These are phyloP conservation scores for Malus sieversii DNA, from an alignment of 306 rosid genomes.

Conservation along the genomic window DNA sequence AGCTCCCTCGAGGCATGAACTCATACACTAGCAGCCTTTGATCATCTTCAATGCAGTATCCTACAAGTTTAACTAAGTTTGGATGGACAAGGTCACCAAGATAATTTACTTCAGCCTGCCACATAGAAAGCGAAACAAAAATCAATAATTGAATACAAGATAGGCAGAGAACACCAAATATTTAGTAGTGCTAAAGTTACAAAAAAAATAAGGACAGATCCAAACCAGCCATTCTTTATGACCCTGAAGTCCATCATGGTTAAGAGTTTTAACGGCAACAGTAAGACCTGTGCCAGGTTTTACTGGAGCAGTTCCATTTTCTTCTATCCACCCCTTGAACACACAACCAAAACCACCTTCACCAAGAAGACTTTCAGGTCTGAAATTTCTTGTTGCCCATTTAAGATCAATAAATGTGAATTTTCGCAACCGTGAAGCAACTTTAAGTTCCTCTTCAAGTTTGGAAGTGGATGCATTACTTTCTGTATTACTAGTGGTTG, in stretches of 20 bases:
- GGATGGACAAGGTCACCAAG: slow-evolving; percentile 90
- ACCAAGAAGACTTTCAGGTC: slow-evolving; percentile 99
- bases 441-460: slow-evolving; percentile 90
- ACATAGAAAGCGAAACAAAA: slow-evolving; percentile 22
- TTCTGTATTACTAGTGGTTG: slow-evolving; percentile 82
- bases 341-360: slow-evolving; percentile 99
- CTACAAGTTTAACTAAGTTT: slow-evolving; percentile 86
- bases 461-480: slow-evolving; percentile 84
- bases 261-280: slow-evolving; percentile 92
- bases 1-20: slow-evolving; percentile 98
- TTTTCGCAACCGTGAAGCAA: slow-evolving; percentile 80
- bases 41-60: slow-evolving; percentile 95
- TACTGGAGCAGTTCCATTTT: slow-evolving; percentile 96
- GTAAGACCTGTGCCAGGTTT: slow-evolving; percentile 99
- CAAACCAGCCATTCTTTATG: slow-evolving; percentile 99
- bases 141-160: not conserved
- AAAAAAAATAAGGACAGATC: slow-evolving; percentile 16
- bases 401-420: slow-evolving; percentile 85
- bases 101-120: slow-evolving; percentile 89
- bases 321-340: slow-evolving; percentile 98
- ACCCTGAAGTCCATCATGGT: slow-evolving; percentile 98
- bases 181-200: not conserved
- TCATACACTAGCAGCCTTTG: slow-evolving; percentile 89
- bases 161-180: not conserved
- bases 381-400: slow-evolving; percentile 87